Conservation (phyloP, 768 basidiomycete genomes). For the Dacryopinax primogenitus region DNA sequence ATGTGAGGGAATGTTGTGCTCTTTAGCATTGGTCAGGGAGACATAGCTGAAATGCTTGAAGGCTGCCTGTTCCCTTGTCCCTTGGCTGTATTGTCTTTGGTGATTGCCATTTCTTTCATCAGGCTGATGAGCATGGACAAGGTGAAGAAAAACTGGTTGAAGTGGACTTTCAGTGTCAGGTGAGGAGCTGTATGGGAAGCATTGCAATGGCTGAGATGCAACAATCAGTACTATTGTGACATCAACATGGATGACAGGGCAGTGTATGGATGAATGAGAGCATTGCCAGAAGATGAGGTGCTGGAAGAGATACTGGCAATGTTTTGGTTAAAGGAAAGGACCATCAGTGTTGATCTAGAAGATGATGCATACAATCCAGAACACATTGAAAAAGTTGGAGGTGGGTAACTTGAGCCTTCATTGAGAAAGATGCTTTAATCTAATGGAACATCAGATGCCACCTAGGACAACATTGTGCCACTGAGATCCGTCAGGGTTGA, state of each 20-base stretch:
- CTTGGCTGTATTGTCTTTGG: slow-evolving; percentile 22
- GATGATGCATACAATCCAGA: slow-evolving; percentile 25
- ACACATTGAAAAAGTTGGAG: no score
- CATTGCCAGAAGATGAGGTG: slow-evolving; percentile 27
- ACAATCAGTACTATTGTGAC: slow-evolving; percentile 29
- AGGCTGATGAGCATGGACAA: slow-evolving; percentile 22
- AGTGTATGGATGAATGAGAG: slow-evolving; percentile 11
- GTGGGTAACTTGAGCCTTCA: slow-evolving; percentile 9
- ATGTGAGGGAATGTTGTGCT: slow-evolving; percentile 30
- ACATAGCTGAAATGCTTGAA: slow-evolving; percentile 26
- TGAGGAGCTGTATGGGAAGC: slow-evolving; percentile 24
- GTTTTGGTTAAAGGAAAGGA: slow-evolving; percentile 19
- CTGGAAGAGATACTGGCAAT: slow-evolving; percentile 23
- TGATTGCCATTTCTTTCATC: slow-evolving; percentile 30
- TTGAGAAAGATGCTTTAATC: no score
- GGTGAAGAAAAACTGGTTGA: slow-evolving; percentile 22
- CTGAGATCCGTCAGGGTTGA: no score
- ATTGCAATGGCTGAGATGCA: slow-evolving; percentile 28
- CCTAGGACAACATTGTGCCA: no score
- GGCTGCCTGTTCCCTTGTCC: slow-evolving; percentile 29
- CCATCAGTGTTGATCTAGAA: slow-evolving; percentile 20
- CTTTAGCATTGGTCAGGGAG: slow-evolving; percentile 23
- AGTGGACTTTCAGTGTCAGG: slow-evolving; percentile 26
- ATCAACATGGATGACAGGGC: slow-evolving; percentile 20
- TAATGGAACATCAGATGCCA: no score